phyloP scores from a whole-genome alignment of 352 stramenopile species.

The Pythium volutum region DNA sequence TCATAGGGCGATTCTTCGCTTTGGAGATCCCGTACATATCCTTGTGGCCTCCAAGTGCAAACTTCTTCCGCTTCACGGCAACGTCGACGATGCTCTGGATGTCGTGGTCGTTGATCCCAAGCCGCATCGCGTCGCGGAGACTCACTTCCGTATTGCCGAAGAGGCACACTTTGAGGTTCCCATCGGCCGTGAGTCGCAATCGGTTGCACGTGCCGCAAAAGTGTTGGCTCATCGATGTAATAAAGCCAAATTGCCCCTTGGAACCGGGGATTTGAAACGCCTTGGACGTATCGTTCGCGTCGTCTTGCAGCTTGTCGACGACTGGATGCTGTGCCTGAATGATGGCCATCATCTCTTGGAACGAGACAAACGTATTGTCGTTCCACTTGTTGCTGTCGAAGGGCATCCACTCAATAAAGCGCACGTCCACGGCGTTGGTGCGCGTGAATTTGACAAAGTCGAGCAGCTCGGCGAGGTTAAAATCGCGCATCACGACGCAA shows the following conservation, averaged over 20 bases:
- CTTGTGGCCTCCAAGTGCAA: conserved; percentile 92
- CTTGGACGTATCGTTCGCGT: conserved; percentile 95
- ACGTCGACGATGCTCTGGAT: conserved; percentile 86
- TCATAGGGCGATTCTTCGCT: conserved; percentile 96
- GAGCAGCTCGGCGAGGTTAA: conserved; percentile 93
- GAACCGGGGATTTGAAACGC: conserved; percentile 82
- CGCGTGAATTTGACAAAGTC: conserved; percentile 94
- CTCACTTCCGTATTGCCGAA: conserved; percentile 94
- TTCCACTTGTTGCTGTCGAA: conserved; percentile 98
- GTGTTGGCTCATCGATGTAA: conserved; percentile 97
- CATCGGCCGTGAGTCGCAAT: conserved; percentile 95
- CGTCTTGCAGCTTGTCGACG: conserved; percentile 60
- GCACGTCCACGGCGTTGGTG: conserved; percentile 86
- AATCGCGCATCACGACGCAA: conserved; percentile 95
- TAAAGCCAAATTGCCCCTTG: conserved; percentile 90
- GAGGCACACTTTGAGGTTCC: conserved; percentile 94
- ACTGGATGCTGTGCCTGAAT: conserved; percentile 43
- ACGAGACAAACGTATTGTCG: conserved; percentile 90
- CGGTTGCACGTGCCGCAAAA: conserved; percentile 98
- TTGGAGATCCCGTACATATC: conserved; percentile 92
- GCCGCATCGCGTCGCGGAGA: conserved; percentile 89
- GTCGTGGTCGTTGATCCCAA: conserved; percentile 75
- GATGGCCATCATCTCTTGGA: conserved; percentile 88
- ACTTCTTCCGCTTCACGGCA: conserved; percentile 92
- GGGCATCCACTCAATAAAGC: conserved; percentile 99